Percentiles rank a stretch among this genome's conserved stretches.
Conservation (phyloP, 148 eudicot genomes). For the Tetragonia tetragonoides region DNA sequence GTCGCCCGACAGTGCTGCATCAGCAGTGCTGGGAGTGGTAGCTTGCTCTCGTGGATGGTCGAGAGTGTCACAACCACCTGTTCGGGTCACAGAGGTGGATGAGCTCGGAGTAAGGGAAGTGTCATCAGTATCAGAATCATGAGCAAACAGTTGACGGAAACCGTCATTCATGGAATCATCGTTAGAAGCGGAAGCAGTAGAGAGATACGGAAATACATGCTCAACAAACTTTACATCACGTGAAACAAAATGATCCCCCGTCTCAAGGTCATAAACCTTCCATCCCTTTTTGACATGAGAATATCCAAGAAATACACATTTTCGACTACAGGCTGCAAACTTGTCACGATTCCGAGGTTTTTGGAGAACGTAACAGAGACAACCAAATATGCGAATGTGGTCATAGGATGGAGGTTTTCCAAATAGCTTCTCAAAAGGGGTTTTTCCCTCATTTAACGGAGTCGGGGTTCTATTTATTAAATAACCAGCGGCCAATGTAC, state of each 20-base stretch:
- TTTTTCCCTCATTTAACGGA: background rate
- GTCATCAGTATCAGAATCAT: too few species aligned
- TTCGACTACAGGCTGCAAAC: background rate
- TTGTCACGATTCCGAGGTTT: background rate
- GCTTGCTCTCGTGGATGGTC: too few species aligned
- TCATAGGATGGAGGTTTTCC: background rate
- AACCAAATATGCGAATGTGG: background rate
- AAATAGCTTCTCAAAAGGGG: background rate
- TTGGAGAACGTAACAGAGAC: constrained; percentile 3
- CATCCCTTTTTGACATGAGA: constrained; percentile 11
- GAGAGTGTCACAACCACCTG: too few species aligned
- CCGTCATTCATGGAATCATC: background rate
- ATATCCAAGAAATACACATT: constrained; percentile 7
- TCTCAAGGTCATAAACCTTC: constrained; percentile 10
- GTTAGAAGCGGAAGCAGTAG: too few species aligned
- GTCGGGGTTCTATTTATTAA: constrained; percentile 6
- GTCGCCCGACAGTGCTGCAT: too few species aligned
- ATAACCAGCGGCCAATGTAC: background rate
- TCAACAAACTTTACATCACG: background rate
- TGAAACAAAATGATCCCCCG: background rate
- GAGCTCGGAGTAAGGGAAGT: too few species aligned
- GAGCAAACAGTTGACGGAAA: too few species aligned
- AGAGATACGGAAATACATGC: background rate
- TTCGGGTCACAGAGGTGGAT: too few species aligned
- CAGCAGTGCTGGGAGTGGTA: too few species aligned